These are phyloP conservation scores for Xylaria bambusicola DNA, from an alignment of 495 filamentous ascomycete genomes.

Conservation along the genomic window DNA sequence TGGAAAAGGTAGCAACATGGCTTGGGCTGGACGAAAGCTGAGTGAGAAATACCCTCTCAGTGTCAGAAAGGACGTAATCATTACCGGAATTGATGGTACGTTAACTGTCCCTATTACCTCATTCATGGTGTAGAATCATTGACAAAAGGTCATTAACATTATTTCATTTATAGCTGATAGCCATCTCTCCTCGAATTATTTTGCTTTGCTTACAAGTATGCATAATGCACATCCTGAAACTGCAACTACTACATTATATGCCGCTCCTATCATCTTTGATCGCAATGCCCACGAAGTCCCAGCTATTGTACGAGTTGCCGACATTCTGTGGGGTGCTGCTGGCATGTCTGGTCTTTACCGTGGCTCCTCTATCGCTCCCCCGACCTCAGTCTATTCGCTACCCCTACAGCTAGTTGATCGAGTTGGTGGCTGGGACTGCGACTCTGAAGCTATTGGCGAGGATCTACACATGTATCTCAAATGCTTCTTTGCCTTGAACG, in stretches of 20 bases:
- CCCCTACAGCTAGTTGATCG: constrained; percentile 62
- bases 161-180: constrained; percentile 58
- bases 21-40: constrained; percentile 64
- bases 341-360: constrained; percentile 66
- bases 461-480: constrained; percentile 76
- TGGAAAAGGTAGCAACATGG: constrained; percentile 69
- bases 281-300: constrained; percentile 68
- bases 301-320: constrained; percentile 66
- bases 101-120: neutral
- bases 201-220: constrained; percentile 59
- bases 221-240: constrained; percentile 57
- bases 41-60: constrained; percentile 55
- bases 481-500: constrained; percentile 70
- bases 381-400: constrained; percentile 70
- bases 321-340: constrained; percentile 66
- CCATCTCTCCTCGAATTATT: constrained; percentile 66
- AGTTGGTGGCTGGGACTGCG: constrained; percentile 68
- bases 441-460: constrained; percentile 67
- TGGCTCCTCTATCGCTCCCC: constrained; percentile 60
- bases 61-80: constrained; percentile 59
- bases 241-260: constrained; percentile 60
- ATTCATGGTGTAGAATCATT: neutral
- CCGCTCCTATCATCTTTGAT: constrained; percentile 71
- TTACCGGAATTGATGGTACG: constrained; percentile 71
- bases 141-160: constrained; percentile 21